Evolutionary conservation across 208 protist genomes (phyloP), one percentile per base, ranked within the genome.

Genomic region (Leishmania lainsoni): DNA sequence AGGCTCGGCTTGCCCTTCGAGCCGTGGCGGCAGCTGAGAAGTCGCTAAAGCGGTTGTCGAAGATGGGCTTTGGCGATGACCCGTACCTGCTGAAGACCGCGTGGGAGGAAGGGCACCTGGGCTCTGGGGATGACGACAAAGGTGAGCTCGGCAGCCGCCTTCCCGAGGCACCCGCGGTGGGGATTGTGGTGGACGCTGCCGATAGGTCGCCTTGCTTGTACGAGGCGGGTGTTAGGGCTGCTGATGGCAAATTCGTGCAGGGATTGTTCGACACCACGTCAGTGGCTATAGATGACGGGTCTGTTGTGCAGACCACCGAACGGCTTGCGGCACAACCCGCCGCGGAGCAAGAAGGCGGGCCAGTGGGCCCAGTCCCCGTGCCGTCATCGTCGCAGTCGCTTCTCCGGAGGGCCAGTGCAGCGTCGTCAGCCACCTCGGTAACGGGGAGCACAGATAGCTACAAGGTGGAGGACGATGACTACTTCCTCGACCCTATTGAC

Each of bases 401-500:
- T 49, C 54, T 14, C 1, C 54, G 8, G 20, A 56, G 32, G 17
- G 73, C 73, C 49, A 56, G 29, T n/a, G 79, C 35, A 49, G 73
- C n/a, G 1, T 85, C 81, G 20, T 79, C 78, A 3, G 77, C 48
- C 3, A 58, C 54, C 26, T 85, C 81, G 6, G 54, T 26, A 3
- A 61, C 72, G 16, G 76, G 79, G 39, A 85, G 79, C 78, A 83
- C 52, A 26, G 80, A 86, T 42, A 84, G 81, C 77, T 83, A 86
- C 76, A 89, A 86, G 63, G 81, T 85, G 49, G 77, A 78, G 63
- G 85, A 89, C 49, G 84, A 81, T 22, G 86, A 84, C 39, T 88
- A 88, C 84, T 91, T 83, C 52, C 81, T 91, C 26, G 87, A 91
- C 59, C 83, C 86, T 4, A 74, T 93, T 29, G 87, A 88, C 78